These are phyloP conservation scores for Rutstroemia sp. DNA, from an alignment of 2,329 filamentous ascomycete genomes.

Conservation along the genomic window DNA sequence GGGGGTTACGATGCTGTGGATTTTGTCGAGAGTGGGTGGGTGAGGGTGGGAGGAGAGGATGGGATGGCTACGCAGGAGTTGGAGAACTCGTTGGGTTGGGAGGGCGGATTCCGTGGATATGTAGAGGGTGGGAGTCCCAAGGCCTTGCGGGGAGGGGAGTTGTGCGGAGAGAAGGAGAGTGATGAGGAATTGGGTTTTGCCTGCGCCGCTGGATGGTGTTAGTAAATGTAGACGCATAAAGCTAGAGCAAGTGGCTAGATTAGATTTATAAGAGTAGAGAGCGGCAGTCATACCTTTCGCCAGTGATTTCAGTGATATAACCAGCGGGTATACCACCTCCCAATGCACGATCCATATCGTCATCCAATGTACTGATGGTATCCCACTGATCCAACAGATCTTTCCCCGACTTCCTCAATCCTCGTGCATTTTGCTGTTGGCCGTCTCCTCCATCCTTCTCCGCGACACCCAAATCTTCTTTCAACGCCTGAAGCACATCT, in stretches of 20 bases:
- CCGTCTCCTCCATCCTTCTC: background rate
- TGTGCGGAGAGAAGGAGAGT: slow-evolving; percentile 79
- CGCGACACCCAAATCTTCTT: slow-evolving; percentile 41
- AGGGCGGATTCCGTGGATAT: slow-evolving; percentile 88
- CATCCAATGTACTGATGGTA: slow-evolving; percentile 74
- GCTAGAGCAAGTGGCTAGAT: background rate
- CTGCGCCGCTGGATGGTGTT: slow-evolving; percentile 55
- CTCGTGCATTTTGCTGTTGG: background rate
- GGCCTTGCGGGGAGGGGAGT: slow-evolving; percentile 64
- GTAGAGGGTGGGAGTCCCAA: slow-evolving; percentile 68
- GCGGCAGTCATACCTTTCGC: slow-evolving; percentile 60
- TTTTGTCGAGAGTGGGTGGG: slow-evolving; percentile 61
- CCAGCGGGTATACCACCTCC: slow-evolving; percentile 75
- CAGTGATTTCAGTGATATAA: slow-evolving; percentile 80
- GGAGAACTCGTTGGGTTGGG: slow-evolving; percentile 70
- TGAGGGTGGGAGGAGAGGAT: slow-evolving; percentile 53
- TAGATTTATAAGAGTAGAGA: background rate
- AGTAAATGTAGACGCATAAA: slow-evolving; percentile 1
- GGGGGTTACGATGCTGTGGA: slow-evolving; percentile 75
- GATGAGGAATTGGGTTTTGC: slow-evolving; percentile 91
- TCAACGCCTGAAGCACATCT: slow-evolving; percentile 59
- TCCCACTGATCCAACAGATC: slow-evolving; percentile 38
- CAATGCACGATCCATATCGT: slow-evolving; percentile 60
- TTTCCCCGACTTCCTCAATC: slow-evolving; percentile 28
- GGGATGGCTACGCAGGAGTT: slow-evolving; percentile 66